Percentiles rank a stretch among this genome's conserved stretches.
These are phyloP conservation scores for Podosphaera fusca DNA, from an alignment of 2,329 filamentous ascomycete species.

Conservation along the genomic window DNA sequence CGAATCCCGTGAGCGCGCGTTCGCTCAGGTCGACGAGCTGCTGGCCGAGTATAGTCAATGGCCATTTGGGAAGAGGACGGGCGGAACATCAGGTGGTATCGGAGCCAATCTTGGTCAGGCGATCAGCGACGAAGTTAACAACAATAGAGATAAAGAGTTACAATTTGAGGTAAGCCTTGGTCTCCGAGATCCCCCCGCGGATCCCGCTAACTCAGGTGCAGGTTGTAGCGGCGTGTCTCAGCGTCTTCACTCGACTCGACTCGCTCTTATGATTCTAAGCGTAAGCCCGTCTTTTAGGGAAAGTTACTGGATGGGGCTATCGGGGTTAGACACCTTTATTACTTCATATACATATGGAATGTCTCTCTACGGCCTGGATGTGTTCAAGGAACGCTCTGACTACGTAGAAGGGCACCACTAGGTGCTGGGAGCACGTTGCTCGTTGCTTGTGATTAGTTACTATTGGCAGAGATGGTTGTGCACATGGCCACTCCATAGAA, in stretches of 20 bases:
- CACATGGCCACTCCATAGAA: too few species aligned
- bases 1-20: constrained; percentile 80
- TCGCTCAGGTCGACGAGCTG: constrained; percentile 90
- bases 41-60: constrained; percentile 92
- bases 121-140: constrained; percentile 68
- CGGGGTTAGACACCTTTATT: too few species aligned
- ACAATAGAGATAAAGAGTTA: constrained; percentile 76
- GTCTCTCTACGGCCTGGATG: too few species aligned
- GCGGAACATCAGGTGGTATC: constrained; percentile 54
- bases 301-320: too few species aligned
- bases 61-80: constrained; percentile 68
- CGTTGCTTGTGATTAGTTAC: too few species aligned
- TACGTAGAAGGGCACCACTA: too few species aligned
- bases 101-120: constrained; percentile 80
- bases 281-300: too few species aligned
- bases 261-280: constrained; percentile 47
- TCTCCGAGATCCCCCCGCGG: constrained; percentile 11
- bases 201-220: constrained; percentile 1
- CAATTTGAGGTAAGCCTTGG: constrained; percentile 58
- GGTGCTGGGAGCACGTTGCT: too few species aligned
- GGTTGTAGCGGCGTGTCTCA: constrained; percentile 80
- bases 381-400: too few species aligned
- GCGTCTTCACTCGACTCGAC: constrained; percentile 92
- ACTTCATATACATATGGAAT: too few species aligned
- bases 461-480: too few species aligned